Percentiles rank a stretch among this genome's conserved stretches.
These are phyloP conservation scores for Lactarius psammicola DNA, from an alignment of 768 basidiomycete genomes.

Conservation along the genomic window DNA sequence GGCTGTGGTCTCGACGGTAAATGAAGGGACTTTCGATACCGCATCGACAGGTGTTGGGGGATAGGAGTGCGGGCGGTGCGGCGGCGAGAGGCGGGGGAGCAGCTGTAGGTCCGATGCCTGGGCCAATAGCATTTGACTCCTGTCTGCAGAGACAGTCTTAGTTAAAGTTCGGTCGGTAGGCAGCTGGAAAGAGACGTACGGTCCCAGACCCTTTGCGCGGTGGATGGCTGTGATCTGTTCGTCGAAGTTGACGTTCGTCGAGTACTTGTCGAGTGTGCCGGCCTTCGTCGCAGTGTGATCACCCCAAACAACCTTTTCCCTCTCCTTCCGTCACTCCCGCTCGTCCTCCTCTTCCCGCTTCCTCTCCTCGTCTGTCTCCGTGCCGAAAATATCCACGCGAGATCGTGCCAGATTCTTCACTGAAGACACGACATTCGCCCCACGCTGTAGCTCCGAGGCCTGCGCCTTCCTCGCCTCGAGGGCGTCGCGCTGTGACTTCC, in stretches of 20 bases:
- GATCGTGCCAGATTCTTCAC: slow-evolving; percentile 90
- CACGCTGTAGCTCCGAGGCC: slow-evolving; percentile 84
- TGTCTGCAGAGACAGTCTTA: slow-evolving; percentile 45
- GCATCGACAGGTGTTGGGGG: slow-evolving; percentile 48
- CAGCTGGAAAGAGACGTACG: slow-evolving; percentile 49
- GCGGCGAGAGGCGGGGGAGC: slow-evolving; percentile 59
- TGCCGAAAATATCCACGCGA: slow-evolving; percentile 98
- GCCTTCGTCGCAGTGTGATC: slow-evolving; percentile 95
- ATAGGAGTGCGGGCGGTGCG: slow-evolving; percentile 70
- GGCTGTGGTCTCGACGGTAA: slow-evolving; percentile 90
- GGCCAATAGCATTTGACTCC: slow-evolving; percentile 78
- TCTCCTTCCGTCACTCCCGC: slow-evolving; percentile 74
- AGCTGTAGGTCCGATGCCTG: slow-evolving; percentile 83
- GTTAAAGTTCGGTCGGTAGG: slow-evolving; percentile 6
- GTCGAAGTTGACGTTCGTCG: slow-evolving; percentile 90
- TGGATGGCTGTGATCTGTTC: slow-evolving; percentile 98
- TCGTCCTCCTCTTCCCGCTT: slow-evolving; percentile 87
- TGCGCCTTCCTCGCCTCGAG: slow-evolving; percentile 89
- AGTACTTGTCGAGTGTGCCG: slow-evolving; percentile 89
- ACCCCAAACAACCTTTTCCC: slow-evolving; percentile 97
- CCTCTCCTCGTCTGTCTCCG: slow-evolving; percentile 87
- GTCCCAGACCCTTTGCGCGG: slow-evolving; percentile 85
- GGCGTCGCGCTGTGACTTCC: slow-evolving; percentile 93
- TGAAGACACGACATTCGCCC: slow-evolving; percentile 92
- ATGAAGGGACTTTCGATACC: slow-evolving; percentile 49